Evolutionary conservation across 1,284 basidiomycete genomes (phyloP), one percentile per base, ranked within the genome.

Genomic region (Rhodotorula sp.): DNA sequence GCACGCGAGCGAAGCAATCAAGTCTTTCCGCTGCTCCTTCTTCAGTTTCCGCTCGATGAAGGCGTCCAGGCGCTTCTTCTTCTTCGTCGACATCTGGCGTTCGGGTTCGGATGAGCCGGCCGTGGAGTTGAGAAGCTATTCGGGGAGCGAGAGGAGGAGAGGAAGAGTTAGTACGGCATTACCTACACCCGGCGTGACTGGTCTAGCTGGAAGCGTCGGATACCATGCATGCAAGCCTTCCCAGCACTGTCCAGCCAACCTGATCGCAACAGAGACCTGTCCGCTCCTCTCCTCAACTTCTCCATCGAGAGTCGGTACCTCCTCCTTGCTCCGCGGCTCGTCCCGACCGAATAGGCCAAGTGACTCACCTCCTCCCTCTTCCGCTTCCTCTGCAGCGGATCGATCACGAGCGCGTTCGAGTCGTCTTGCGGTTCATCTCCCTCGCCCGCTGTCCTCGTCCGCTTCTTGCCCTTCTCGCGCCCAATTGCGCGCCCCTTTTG

Each of bases 21-120:
- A 83, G 28, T 83, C 79, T 4, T 86, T 77, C 56, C 90, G 85
- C 72, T 91, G 89, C 75, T 93, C 91, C 78, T 91, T 90, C 80
- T 88, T 90, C 58, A 93, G 81, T 80, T 92, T 92, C 80, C 92
- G 92, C 64, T 90, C 88, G 74, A 93, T 91, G 76, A 91, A 93
- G 76, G 90, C 91, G 74, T 92, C 91, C 16, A 93, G 80, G 55
- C 88, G 83, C 78, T 87, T 90, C 82, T 86, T 88, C 82, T 90
- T 92, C 81, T 90, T 90, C 69, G 83, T 86, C 54, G 85, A 89
- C 81, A 89, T 86, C 46, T 74, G 68, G 7, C 64, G 68, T 2
- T 50, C 57, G 0, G 44, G 58, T 13, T 61, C 51, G 20, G 26
- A 20, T 5, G 62, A 48, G 11, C 34, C 62, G 10, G 62, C 37